Percentiles rank a stretch among this genome's conserved stretches.
These are phyloP conservation scores for Trichophyton mentagrophytes DNA, from an alignment of 2,329 filamentous ascomycete genomes.

Conservation along the genomic window DNA sequence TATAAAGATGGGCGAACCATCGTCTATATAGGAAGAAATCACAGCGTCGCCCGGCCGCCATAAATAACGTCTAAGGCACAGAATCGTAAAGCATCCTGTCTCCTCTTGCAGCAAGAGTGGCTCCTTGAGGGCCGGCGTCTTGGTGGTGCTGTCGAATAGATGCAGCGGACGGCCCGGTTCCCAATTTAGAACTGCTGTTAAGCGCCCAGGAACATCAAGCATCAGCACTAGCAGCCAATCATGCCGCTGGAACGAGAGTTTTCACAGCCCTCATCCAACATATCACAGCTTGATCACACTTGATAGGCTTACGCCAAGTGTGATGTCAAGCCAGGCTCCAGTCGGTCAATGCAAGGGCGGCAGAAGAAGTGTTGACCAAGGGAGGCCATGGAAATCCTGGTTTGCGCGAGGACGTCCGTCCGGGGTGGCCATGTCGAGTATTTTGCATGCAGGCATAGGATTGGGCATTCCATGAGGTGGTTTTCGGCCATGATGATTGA, in stretches of 20 bases:
- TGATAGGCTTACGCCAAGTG: not conserved
- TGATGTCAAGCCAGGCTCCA: not conserved
- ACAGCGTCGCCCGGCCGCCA: not conserved
- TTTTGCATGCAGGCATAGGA: not conserved
- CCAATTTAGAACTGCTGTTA: not conserved
- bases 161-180: not conserved
- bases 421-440: not conserved
- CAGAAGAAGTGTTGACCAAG: not conserved
- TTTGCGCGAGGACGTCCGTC: not conserved
- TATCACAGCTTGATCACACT: not conserved
- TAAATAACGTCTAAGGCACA: not conserved
- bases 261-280: not conserved
- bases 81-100: not conserved
- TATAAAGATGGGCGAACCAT: not conserved
- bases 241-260: not conserved
- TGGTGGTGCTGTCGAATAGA: not conserved
- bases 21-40: not conserved
- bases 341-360: not conserved
- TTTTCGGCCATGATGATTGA: not conserved
- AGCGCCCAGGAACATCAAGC: not conserved
- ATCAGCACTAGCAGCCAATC: not conserved
- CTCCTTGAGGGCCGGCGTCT: not conserved
- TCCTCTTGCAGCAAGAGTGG: not conserved
- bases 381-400: not conserved
- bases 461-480: not conserved